These are phyloP conservation scores for Trichocladium uniseriatum DNA, from an alignment of 495 filamentous ascomycete species.

Conservation along the genomic window DNA sequence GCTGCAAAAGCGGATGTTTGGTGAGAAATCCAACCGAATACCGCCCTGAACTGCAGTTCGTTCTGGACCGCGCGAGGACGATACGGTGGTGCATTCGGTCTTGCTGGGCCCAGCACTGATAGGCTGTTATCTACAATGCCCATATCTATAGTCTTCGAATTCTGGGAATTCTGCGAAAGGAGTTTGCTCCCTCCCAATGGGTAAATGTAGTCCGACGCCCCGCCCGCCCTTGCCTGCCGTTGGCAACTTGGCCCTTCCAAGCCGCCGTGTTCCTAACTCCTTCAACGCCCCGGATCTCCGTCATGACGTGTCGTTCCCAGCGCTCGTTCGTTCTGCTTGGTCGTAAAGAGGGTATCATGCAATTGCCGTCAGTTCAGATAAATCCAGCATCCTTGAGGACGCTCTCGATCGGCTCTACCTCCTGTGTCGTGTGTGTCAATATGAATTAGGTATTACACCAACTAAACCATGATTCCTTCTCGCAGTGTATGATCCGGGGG, in stretches of 20 bases:
- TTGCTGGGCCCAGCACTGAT: conserved; percentile 9
- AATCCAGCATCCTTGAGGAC: conserved; percentile 33
- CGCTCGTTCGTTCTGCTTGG: neutral
- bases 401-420: conserved; percentile 22
- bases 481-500: neutral
- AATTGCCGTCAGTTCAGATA: conserved; percentile 23
- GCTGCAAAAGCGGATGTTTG: neutral
- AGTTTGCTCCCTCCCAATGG: conserved; percentile 34
- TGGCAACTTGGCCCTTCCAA: neutral
- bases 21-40: neutral
- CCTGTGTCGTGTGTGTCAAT: conserved; percentile 25
- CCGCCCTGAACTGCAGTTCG: conserved; percentile 7
- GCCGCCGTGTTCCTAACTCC: neutral
- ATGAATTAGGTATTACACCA: conserved; percentile 16
- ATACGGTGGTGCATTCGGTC: conserved; percentile 10
- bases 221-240: conserved; percentile 1
- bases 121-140: conserved; percentile 28
- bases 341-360: conserved; percentile 4
- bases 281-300: neutral
- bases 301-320: neutral
- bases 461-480: neutral
- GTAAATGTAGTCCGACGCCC: conserved; percentile 24
- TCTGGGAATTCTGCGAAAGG: conserved; percentile 22
- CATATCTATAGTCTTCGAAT: conserved; percentile 20
- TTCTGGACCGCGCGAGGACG: neutral